Base-by-base conservation (phyloP, 2,329 filamentous ascomycete genomes). In the Arachnomyces sp. region DNA sequence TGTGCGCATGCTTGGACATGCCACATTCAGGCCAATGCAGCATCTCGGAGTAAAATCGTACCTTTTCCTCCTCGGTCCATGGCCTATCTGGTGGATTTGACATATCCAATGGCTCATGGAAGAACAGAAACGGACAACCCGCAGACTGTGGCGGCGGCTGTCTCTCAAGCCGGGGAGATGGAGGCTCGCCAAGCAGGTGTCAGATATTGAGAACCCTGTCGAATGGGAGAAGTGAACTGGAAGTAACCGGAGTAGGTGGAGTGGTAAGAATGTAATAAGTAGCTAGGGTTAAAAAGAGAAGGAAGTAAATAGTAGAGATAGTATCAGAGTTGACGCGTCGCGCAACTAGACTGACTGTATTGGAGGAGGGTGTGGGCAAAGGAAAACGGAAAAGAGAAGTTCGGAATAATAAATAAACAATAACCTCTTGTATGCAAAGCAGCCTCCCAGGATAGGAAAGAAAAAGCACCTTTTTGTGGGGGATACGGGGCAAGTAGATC, bases 1-100 rank as follows among this genome's bases (percentile, higher is more conserved):
- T 25, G 20, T 25, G 9, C 9, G 20, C 9, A 25, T 25, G 9
- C 5, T 5, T 25, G 5, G 20, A 25, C 20, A 9, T 25, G 9
- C 9, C 5, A 25, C 20, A 25, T n/a, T n/a, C n/a, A n/a, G n/a
- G n/a, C n/a, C n/a, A n/a, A n/a, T n/a, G n/a, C n/a, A n/a, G n/a
- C n/a, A n/a, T n/a, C n/a, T n/a, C n/a, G n/a, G 16, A 28, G 17
- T 20, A 12, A 17, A 32, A 15, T 36, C 54, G 43, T 65, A 66
- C 64, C 63, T 63, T 67, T 59, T 67, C 64, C 55, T 66, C 63
- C 55, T 67, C 64, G 28, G 60, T 59, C 64, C 64, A 67, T 56
- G 57, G 57, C 49, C 54, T 61, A 49, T 66, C 64, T 42, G 56
- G 48, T 61, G 50, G 55, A 57, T 58, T 61, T 57, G 64, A 66